Conservation (phyloP, 1,284 basidiomycete genomes). For the Ustilago bromivora region DNA sequence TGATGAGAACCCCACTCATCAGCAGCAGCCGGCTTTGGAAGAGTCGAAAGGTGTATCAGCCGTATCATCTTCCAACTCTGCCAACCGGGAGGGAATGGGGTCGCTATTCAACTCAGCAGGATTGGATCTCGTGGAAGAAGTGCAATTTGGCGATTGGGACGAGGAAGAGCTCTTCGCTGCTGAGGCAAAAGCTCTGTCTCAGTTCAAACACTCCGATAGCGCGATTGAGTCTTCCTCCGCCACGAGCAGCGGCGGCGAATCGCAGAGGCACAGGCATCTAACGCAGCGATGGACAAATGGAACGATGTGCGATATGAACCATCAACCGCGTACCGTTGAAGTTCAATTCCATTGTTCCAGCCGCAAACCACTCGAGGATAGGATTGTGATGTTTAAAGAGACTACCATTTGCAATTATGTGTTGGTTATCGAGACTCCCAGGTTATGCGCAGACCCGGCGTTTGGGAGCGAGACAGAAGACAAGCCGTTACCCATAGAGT, state of each 20-base stretch:
- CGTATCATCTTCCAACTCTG: conserved; percentile 3
- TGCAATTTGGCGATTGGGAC: conserved; percentile 59
- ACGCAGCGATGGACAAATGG: conserved; percentile 62
- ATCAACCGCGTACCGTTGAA: conserved; percentile 57
- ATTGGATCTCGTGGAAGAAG: conserved; percentile 60
- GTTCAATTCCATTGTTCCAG: conserved; percentile 61
- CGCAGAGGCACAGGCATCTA: conserved; percentile 50
- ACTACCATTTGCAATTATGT: conserved; percentile 66
- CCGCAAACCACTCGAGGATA: conserved; percentile 39
- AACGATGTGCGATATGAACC: conserved; percentile 60
- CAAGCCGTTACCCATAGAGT: conserved; percentile 27
- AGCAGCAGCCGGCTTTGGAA: conserved; percentile 16
- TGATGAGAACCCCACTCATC: conserved; percentile 35
- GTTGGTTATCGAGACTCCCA: conserved; percentile 51
- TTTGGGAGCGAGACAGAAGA: conserved; percentile 52
- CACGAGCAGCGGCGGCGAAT: conserved; percentile 5
- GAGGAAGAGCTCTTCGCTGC: conserved; percentile 48
- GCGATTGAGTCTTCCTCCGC: conserved; percentile 1
- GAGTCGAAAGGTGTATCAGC: conserved; percentile 12
- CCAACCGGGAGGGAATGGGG: not conserved
- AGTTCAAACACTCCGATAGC: conserved; percentile 9
- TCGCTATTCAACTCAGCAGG: conserved; percentile 31
- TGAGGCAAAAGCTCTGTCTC: conserved; percentile 30
- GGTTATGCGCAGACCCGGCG: conserved; percentile 45
- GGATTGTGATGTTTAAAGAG: conserved; percentile 63